Evolutionary conservation across 1,284 basidiomycete genomes (phyloP).

Genomic region (Cryptococcus deneoformans): DNA sequence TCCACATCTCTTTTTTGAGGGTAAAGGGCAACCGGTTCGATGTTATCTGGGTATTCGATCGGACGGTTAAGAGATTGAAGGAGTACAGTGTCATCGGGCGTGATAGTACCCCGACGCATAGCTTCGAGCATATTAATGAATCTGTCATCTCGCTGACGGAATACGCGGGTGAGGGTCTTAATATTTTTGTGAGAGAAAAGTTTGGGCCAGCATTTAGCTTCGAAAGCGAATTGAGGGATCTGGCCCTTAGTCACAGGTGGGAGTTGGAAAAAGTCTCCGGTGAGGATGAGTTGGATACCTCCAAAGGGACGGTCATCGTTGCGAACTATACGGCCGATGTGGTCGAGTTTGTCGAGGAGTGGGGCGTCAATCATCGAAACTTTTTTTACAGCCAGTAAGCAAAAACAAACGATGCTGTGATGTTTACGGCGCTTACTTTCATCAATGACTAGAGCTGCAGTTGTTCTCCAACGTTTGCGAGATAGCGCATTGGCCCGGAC

Average conservation of each 20-base stretch:
- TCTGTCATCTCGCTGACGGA: slow-evolving; percentile 57
- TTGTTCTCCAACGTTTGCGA: slow-evolving; percentile 55
- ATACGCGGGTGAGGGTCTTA: slow-evolving; percentile 68
- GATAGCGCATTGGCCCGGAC: slow-evolving; percentile 49
- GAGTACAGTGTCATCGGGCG: slow-evolving; percentile 12
- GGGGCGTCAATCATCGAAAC: slow-evolving; percentile 61
- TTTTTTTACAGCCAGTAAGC: background rate
- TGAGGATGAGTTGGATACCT: slow-evolving; percentile 89
- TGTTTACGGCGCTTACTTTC: slow-evolving; percentile 55
- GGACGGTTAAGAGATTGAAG: slow-evolving; percentile 19
- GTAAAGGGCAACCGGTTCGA: slow-evolving; percentile 38
- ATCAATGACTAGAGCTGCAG: slow-evolving; percentile 63
- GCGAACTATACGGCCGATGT: slow-evolving; percentile 63
- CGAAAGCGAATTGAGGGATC: slow-evolving; percentile 38
- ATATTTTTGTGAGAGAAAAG: slow-evolving; percentile 21
- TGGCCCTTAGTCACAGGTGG: slow-evolving; percentile 77
- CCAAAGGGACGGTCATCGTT: slow-evolving; percentile 71
- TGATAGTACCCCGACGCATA: slow-evolving; percentile 31
- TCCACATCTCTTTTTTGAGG: slow-evolving; percentile 28
- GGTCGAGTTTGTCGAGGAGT: slow-evolving; percentile 79
- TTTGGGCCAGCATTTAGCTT: slow-evolving; percentile 27
- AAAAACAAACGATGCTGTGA: too few species aligned
- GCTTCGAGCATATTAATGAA: slow-evolving; percentile 45
- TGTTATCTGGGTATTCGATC: slow-evolving; percentile 28
- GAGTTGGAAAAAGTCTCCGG: slow-evolving; percentile 95